Base-by-base conservation (phyloP, 345 rosid species). In the Euphorbia tirucalli region DNA sequence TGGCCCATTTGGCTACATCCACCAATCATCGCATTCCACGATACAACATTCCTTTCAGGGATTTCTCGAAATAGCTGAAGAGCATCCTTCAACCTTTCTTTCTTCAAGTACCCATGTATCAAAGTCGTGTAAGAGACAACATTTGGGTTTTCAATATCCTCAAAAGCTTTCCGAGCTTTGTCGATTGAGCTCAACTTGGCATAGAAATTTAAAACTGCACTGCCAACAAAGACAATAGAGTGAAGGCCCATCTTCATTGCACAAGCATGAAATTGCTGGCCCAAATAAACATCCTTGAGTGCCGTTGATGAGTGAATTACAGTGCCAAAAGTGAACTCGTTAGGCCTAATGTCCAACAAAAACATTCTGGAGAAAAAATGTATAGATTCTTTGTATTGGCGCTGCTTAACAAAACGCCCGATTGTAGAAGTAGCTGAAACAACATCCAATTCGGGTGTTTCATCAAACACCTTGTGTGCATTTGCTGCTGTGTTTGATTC, bases 21-120 rank as follows among this genome's bases (percentile, higher is more conserved):
- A 2, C 88, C 82, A 52, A 93, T 87, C 80, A 91, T 70, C 6
- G 92, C 90, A 67, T 93, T 93, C 98, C 97, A 91, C 10, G 97
- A 76, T 16, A 89, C 89, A 62, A 86, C 81, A 71, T 88, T 91
- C 77, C 81, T 88, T 80, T 89, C 89, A 0, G 92, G 92, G 87
- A 91, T 91, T 63, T 37, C 59, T 60, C 74, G 37, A 9, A 93
- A 91, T 64, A 86, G 77, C 37, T 35, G 11, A 24, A 79, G 71
- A 21, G 92, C 98, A 71, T 87, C 84, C 57, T 74, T 79, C 32
- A 76, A 73, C 39, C 67, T 83, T 68, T 78, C 78, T 62, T 76
- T 80, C 78, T 80, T 92, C 63, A 89, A 58, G 68, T 81, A 87
- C 59, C 93, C 95, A 60, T 84, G 77, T 60, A 89, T 82, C 83